Conservation (phyloP, 108 stramenopile genomes). For the Nannochloropsis gaditana region DNA sequence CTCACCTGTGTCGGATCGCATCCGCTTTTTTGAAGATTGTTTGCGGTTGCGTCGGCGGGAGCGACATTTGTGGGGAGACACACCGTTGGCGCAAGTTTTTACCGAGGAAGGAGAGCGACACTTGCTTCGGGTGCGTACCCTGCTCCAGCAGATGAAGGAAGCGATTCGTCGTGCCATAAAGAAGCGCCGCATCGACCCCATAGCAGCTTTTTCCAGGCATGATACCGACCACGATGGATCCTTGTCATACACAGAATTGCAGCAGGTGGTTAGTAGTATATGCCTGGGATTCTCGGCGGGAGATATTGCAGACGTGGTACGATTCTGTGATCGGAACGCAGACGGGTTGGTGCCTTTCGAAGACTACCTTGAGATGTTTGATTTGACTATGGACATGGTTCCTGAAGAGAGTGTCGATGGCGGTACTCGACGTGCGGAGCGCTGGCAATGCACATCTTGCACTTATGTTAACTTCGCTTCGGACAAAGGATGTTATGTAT, state of each 20-base stretch:
- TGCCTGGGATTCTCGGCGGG: conserved; percentile 6
- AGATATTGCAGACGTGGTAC: neutral
- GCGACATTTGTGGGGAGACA: conserved; percentile 16
- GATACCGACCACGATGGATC: neutral
- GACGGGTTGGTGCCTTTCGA: conserved; percentile 8
- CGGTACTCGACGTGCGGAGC: neutral
- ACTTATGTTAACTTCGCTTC: neutral
- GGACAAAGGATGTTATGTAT: conserved; percentile 13
- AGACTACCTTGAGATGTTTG: conserved; percentile 1
- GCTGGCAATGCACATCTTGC: neutral
- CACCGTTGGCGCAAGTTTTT: neutral
- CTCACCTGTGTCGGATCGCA: neutral
- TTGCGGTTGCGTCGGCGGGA: conserved; percentile 8
- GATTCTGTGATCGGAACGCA: conserved; percentile 5
- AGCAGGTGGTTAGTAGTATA: conserved; percentile 3
- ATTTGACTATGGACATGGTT: conserved; percentile 6
- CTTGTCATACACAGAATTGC: conserved; percentile 9
- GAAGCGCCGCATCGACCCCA: neutral
- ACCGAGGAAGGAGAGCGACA: neutral
- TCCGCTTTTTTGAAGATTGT: conserved; percentile 20
- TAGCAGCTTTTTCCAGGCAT: neutral
- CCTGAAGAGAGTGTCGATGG: neutral
- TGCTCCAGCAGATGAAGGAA: conserved; percentile 18
- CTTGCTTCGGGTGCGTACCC: neutral
- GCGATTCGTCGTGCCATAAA: neutral